These are phyloP conservation scores for Dendrothele bispora DNA, from an alignment of 768 basidiomycete genomes.

Conservation along the genomic window DNA sequence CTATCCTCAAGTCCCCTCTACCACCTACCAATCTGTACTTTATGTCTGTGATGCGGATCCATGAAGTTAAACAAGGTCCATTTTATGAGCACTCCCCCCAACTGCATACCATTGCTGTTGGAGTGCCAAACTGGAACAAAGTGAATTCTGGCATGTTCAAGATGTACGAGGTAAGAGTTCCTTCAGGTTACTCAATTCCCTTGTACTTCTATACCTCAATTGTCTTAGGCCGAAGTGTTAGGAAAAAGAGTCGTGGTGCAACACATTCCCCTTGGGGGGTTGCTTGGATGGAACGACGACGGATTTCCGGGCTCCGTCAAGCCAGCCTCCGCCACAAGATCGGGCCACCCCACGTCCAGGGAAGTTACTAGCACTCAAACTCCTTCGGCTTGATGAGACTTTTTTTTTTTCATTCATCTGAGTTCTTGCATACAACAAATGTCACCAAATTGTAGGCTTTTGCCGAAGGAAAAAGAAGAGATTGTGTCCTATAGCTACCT, in stretches of 20 bases:
- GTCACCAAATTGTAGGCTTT: no score
- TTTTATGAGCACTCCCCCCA: slow-evolving; percentile 94
- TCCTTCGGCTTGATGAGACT: background rate
- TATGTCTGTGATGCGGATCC: slow-evolving; percentile 74
- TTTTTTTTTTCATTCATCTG: no score
- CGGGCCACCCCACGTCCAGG: background rate
- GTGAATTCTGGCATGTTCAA: slow-evolving; percentile 89
- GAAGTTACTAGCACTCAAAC: background rate
- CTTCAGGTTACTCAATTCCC: background rate
- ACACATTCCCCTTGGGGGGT: slow-evolving; percentile 83
- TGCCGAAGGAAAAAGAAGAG: no score
- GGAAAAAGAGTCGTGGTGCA: slow-evolving; percentile 96
- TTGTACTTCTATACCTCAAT: background rate
- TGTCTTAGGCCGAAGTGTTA: slow-evolving; percentile 77
- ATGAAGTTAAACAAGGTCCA: slow-evolving; percentile 79
- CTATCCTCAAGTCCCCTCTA: slow-evolving; percentile 57
- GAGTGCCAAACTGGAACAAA: slow-evolving; percentile 90
- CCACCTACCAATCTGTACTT: slow-evolving; percentile 79
- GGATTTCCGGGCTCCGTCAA: background rate
- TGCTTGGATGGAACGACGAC: slow-evolving; percentile 1
- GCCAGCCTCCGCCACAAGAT: background rate
- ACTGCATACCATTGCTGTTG: slow-evolving; percentile 79
- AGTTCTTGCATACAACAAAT: no score
- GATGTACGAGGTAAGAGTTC: slow-evolving; percentile 78
- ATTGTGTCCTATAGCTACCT: no score